Conservation (phyloP, 495 filamentous ascomycete genomes). For the Geopyxis carbonaria region DNA sequence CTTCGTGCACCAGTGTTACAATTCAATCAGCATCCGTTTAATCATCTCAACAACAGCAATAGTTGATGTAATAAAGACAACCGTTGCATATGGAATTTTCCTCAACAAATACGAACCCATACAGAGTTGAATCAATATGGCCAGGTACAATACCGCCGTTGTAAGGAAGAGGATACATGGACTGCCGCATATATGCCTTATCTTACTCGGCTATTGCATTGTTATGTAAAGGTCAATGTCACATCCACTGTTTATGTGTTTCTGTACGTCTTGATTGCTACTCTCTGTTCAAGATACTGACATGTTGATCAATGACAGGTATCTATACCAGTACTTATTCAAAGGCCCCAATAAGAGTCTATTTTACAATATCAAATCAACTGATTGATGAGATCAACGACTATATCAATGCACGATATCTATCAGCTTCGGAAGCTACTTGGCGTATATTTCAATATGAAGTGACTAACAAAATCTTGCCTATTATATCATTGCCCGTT, state of each 20-base stretch:
- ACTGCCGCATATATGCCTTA: slow-evolving; percentile 8
- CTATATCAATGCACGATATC: slow-evolving; percentile 13
- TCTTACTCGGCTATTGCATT: slow-evolving; percentile 6
- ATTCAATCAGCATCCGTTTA: too few species aligned
- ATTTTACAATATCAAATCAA: neutral
- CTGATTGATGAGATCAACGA: slow-evolving; percentile 5
- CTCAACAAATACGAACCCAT: too few species aligned
- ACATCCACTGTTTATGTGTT: slow-evolving; percentile 11
- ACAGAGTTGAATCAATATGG: too few species aligned
- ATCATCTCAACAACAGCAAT: too few species aligned
- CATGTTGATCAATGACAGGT: too few species aligned
- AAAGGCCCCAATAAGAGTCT: slow-evolving; percentile 8
- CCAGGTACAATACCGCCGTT: slow-evolving; percentile 4
- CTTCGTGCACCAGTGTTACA: too few species aligned
- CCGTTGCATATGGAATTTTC: too few species aligned
- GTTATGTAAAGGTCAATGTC: slow-evolving; percentile 13
- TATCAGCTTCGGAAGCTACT: slow-evolving; percentile 4
- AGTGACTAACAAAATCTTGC: slow-evolving; percentile 2
- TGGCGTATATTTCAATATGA: slow-evolving; percentile 10
- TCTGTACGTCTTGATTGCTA: too few species aligned
- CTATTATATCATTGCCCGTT: slow-evolving; percentile 5
- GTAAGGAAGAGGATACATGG: slow-evolving; percentile 8
- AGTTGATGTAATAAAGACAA: too few species aligned
- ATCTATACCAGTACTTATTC: slow-evolving; percentile 13
- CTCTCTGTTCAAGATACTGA: too few species aligned